Evolutionary conservation across 2,329 filamentous ascomycete species (phyloP).

Genomic region (Diaporthe citriasiana): DNA sequence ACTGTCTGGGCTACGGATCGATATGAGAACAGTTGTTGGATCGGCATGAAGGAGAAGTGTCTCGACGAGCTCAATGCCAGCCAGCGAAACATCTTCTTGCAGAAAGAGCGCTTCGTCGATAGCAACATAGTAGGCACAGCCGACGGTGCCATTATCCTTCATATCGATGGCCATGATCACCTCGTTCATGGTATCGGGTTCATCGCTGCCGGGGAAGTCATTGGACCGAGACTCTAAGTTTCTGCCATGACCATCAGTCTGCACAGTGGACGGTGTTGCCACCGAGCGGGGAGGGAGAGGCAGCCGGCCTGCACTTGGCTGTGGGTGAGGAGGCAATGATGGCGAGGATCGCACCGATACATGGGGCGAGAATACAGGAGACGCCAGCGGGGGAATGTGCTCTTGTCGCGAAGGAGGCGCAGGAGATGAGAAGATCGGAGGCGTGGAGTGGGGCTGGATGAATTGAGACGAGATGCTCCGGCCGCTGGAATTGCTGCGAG

Average conservation of each 20-base stretch:
- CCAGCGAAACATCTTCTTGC: constrained; percentile 81
- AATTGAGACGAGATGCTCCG: constrained; percentile 26
- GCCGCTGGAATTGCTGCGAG: constrained; percentile 18
- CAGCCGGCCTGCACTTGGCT: constrained; percentile 5
- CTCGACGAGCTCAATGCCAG: constrained; percentile 78
- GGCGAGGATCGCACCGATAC: constrained; percentile 34
- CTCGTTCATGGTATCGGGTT: constrained; percentile 66
- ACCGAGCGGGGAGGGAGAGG: constrained; percentile 20
- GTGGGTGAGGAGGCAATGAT: constrained; percentile 32
- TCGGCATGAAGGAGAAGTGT: constrained; percentile 68
- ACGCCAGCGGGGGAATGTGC: background rate
- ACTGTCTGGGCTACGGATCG: constrained; percentile 60
- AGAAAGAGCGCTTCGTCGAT: constrained; percentile 79
- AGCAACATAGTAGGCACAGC: constrained; percentile 87
- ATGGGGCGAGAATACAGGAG: background rate
- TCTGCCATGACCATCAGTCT: constrained; percentile 15
- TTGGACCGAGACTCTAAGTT: background rate
- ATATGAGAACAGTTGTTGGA: constrained; percentile 69
- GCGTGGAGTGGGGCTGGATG: constrained; percentile 28
- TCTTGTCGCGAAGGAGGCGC: constrained; percentile 17
- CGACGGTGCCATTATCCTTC: constrained; percentile 77
- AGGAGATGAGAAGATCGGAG: constrained; percentile 35
- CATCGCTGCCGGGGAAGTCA: constrained; percentile 40
- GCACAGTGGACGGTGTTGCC: constrained; percentile 7
- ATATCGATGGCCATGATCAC: constrained; percentile 86